Conservation (phyloP, 495 filamentous ascomycete genomes). For the Xanthoparmelia taractica region DNA sequence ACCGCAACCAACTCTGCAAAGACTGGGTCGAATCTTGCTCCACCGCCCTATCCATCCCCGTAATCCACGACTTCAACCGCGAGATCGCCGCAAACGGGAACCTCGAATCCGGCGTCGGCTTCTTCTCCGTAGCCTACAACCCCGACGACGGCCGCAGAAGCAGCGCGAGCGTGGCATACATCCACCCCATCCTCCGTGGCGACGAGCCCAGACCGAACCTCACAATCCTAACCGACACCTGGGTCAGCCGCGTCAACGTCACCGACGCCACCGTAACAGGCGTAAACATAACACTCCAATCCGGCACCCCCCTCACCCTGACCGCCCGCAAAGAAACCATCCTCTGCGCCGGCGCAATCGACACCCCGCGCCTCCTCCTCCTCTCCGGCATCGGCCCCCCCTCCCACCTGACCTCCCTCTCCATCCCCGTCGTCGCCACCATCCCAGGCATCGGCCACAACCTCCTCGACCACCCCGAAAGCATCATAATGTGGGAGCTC, state of each 20-base stretch:
- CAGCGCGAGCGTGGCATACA: constrained; percentile 77
- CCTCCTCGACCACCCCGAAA: constrained; percentile 69
- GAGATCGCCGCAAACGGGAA: constrained; percentile 61
- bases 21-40: constrained; percentile 75
- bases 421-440: constrained; percentile 61
- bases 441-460: constrained; percentile 75
- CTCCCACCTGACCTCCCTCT: constrained; percentile 53
- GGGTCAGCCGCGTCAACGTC: constrained; percentile 70
- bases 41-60: constrained; percentile 61
- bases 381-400: constrained; percentile 69
- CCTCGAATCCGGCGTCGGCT: constrained; percentile 65
- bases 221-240: constrained; percentile 70
- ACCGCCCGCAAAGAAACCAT: constrained; percentile 62
- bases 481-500: constrained; percentile 77
- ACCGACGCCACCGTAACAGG: constrained; percentile 52
- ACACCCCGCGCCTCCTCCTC: constrained; percentile 66
- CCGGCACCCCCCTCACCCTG: constrained; percentile 52
- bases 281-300: constrained; percentile 58
- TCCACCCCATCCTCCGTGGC: constrained; percentile 72
- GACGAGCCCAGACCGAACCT: constrained; percentile 70
- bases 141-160: constrained; percentile 69
- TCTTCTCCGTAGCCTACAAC: constrained; percentile 79
- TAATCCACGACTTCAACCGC: constrained; percentile 74
- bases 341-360: constrained; percentile 69
- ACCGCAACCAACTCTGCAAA: constrained; percentile 75